Evolutionary conservation across 2,329 filamentous ascomycete genomes (phyloP).

Genomic region (Lecanosticta acicola): DNA sequence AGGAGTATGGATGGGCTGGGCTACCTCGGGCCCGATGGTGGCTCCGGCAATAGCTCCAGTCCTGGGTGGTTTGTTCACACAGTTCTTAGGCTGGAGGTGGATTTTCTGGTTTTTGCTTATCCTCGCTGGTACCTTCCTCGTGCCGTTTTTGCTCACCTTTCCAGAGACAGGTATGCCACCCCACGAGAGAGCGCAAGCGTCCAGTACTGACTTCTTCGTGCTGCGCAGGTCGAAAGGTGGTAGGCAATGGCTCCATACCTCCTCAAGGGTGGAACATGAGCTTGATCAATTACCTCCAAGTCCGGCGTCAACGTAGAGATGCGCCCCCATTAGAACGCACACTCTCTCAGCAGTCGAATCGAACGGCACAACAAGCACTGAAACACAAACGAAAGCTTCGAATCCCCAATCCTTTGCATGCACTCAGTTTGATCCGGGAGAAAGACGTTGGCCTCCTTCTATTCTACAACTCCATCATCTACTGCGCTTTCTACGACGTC

Average conservation of each 20-base stretch:
- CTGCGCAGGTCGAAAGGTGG: constrained; percentile 33
- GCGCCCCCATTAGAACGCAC: constrained; percentile 19
- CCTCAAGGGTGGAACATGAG: constrained; percentile 29
- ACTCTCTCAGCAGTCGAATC: constrained; percentile 21
- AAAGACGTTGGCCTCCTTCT: constrained; percentile 22
- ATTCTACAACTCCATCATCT: constrained; percentile 29
- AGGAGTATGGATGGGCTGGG: constrained; percentile 32
- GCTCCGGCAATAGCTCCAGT: constrained; percentile 27
- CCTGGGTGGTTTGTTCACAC: constrained; percentile 27
- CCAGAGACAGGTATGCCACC: constrained; percentile 36
- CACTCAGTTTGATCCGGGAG: constrained; percentile 36
- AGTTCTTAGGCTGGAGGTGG: constrained; percentile 34
- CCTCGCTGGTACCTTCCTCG: constrained; percentile 30
- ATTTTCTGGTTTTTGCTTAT: constrained; percentile 43
- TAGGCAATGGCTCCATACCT: constrained; percentile 34
- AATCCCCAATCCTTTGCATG: constrained; percentile 42
- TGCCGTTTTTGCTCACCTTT: constrained; percentile 26
- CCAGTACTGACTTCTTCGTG: too few relatives aligned
- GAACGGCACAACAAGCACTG: constrained; percentile 23
- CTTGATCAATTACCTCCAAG: constrained; percentile 25
- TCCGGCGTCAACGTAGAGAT: constrained; percentile 11
- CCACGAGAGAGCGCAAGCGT: too few relatives aligned
- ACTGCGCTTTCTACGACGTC: constrained; percentile 45
- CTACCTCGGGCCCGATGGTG: constrained; percentile 26
- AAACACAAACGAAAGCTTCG: constrained; percentile 32